These are phyloP conservation scores for Lichtheimia corymbifera DNA, from an alignment of 371 early-diverging fungal species.

Conservation along the genomic window DNA sequence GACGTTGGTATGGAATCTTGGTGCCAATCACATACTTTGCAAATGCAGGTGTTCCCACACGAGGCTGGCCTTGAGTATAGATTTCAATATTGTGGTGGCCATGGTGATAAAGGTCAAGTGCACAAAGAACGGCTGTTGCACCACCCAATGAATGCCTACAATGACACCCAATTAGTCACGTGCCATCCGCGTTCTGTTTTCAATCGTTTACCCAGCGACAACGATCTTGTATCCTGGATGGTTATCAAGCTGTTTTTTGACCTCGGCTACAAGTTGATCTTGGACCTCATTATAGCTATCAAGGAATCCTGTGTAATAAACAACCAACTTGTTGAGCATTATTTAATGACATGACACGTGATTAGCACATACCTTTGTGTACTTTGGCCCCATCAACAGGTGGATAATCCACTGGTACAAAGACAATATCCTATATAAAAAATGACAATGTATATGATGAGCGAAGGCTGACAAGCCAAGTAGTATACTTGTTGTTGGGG, in stretches of 20 bases:
- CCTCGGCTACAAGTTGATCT: conserved; percentile 3
- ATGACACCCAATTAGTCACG: not conserved
- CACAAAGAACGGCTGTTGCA: conserved; percentile 16
- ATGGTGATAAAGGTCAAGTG: conserved; percentile 24
- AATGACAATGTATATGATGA: not conserved
- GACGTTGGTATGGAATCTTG: conserved; percentile 13
- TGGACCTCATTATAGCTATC: conserved; percentile 16
- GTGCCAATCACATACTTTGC: conserved; percentile 22
- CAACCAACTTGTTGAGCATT: too few relatives aligned
- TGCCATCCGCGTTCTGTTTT: not conserved
- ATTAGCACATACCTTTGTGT: conserved; percentile 2
- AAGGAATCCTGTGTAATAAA: conserved; percentile 10
- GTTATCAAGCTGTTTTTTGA: conserved; percentile 9
- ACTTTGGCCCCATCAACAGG: conserved; percentile 18
- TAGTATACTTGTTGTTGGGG: not conserved
- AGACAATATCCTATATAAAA: conserved; percentile 12
- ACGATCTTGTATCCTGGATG: conserved; percentile 20
- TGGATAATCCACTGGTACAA: conserved; percentile 12
- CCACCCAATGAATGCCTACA: conserved; percentile 25
- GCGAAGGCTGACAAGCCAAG: not conserved
- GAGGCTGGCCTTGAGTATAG: conserved; percentile 17
- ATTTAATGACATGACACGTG: too few relatives aligned
- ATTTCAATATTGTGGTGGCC: conserved; percentile 1
- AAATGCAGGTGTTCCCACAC: conserved; percentile 22
- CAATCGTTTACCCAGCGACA: conserved; percentile 15